Evolutionary conservation across 305 asterid species (phyloP).

Genomic region (Nicotiana rustica): DNA sequence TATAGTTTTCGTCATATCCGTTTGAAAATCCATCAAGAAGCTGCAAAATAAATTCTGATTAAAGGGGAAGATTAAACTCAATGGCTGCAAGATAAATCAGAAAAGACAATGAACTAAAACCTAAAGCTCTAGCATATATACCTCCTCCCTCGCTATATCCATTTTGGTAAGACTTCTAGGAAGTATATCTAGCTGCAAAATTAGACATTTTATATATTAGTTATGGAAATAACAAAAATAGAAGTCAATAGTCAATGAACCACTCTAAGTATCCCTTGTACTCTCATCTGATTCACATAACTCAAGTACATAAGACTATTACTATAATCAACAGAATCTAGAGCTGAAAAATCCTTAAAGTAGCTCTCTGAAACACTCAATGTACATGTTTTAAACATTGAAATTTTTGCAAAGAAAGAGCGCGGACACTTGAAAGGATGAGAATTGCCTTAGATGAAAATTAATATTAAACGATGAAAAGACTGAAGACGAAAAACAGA

Average conservation of each 20-base stretch:
- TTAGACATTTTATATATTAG: neutral
- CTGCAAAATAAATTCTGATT: conserved; percentile 19
- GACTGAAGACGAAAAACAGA: too few species aligned
- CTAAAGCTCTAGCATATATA: neutral
- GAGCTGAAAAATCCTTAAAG: conserved; percentile 1
- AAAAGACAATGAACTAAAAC: neutral
- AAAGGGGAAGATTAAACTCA: neutral
- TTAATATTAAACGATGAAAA: too few species aligned
- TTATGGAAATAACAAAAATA: neutral
- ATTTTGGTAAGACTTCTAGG: neutral
- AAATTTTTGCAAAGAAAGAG: too few species aligned
- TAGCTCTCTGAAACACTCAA: conserved; percentile 16
- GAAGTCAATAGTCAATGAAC: neutral
- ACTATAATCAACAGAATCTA: neutral
- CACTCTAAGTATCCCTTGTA: neutral
- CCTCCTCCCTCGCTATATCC: conserved; percentile 25
- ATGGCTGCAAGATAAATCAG: neutral
- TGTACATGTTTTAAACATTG: neutral
- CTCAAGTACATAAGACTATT: conserved; percentile 14
- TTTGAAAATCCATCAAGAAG: conserved; percentile 21
- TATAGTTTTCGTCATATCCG: conserved; percentile 26
- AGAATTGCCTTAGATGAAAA: too few species aligned
- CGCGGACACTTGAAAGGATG: too few species aligned
- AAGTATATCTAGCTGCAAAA: neutral
- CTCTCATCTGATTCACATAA: neutral